Percentiles rank a stretch among this genome's conserved stretches.
phyloP scores from a whole-genome alignment of 1,139 yeast genomes.

The Yamadazyma triangularis region DNA sequence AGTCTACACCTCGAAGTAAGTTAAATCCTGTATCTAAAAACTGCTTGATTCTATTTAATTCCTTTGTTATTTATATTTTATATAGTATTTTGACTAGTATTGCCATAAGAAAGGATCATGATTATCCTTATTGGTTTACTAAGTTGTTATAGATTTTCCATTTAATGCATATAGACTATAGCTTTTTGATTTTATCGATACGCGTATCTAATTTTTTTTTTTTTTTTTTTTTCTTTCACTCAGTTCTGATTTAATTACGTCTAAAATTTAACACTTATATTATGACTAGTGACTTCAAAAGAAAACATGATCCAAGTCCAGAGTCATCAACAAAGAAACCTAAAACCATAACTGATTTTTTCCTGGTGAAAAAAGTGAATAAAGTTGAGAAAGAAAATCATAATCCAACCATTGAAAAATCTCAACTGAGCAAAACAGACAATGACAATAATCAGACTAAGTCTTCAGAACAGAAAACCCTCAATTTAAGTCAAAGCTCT shows the following conservation, averaged over 20 bases:
- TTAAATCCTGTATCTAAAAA: slow-evolving; percentile 16
- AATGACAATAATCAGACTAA: no score
- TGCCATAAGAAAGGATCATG: slow-evolving; percentile 35
- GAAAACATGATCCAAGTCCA: no score
- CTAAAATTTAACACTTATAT: no score
- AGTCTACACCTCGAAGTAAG: slow-evolving; percentile 16
- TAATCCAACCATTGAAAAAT: not conserved
- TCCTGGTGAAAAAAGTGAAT: slow-evolving; percentile 4
- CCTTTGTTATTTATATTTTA: slow-evolving; percentile 21
- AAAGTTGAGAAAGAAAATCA: not conserved
- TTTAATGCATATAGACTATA: no score
- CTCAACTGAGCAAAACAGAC: no score
- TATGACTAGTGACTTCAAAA: not conserved
- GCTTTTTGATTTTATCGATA: no score
- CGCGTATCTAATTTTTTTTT: no score
- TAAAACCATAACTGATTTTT: not conserved
- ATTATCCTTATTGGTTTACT: slow-evolving; percentile 35
- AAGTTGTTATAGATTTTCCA: slow-evolving; percentile 33
- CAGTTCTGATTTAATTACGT: no score
- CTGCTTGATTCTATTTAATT: slow-evolving; percentile 14
- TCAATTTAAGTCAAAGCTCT: no score
- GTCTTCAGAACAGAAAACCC: no score
- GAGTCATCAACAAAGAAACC: not conserved
- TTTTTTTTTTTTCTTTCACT: slow-evolving; percentile 1
- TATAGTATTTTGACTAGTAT: slow-evolving; percentile 39